phyloP scores from a whole-genome alignment of 805 yeast species.

The Metschnikowia orientalis region DNA sequence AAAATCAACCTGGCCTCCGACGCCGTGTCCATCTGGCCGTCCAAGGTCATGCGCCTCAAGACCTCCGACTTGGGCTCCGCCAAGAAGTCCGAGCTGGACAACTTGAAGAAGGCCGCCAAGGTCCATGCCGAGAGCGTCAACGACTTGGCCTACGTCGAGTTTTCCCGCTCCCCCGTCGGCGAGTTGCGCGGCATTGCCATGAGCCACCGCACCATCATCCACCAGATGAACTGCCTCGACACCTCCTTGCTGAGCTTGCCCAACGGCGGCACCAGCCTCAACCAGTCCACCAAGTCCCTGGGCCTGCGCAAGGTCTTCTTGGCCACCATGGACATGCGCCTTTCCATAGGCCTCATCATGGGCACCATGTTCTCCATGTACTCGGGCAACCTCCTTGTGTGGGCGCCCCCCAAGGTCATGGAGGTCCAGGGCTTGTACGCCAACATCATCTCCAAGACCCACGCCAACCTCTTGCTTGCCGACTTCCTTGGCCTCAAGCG shows the following conservation, averaged over 20 bases:
- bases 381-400: slow-evolving; percentile 75
- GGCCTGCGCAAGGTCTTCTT: slow-evolving; percentile 50
- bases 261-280: slow-evolving; percentile 50
- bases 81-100: slow-evolving; percentile 34
- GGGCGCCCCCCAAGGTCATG: slow-evolving; percentile 72
- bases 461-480: slow-evolving; percentile 71
- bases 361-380: slow-evolving; percentile 79
- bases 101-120: slow-evolving; percentile 13
- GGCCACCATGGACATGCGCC: slow-evolving; percentile 40
- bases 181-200: slow-evolving; percentile 90
- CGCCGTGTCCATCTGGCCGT: slow-evolving; percentile 61
- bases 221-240: slow-evolving; percentile 78
- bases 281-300: slow-evolving; percentile 33
- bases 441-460: slow-evolving; percentile 62
- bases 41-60: slow-evolving; percentile 69
- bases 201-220: slow-evolving; percentile 81
- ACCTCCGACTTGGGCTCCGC: slow-evolving; percentile 82
- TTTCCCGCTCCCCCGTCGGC: slow-evolving; percentile 84
- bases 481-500: slow-evolving; percentile 87
- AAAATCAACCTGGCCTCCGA: slow-evolving; percentile 43
- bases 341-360: slow-evolving; percentile 77
- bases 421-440: slow-evolving; percentile 86
- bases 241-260: slow-evolving; percentile 65
- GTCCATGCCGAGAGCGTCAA: slow-evolving; percentile 17
- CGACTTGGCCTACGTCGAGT: slow-evolving; percentile 91